Evolutionary conservation across 169 alveolate genomes (phyloP).

Genomic region (Babesia sp.): DNA sequence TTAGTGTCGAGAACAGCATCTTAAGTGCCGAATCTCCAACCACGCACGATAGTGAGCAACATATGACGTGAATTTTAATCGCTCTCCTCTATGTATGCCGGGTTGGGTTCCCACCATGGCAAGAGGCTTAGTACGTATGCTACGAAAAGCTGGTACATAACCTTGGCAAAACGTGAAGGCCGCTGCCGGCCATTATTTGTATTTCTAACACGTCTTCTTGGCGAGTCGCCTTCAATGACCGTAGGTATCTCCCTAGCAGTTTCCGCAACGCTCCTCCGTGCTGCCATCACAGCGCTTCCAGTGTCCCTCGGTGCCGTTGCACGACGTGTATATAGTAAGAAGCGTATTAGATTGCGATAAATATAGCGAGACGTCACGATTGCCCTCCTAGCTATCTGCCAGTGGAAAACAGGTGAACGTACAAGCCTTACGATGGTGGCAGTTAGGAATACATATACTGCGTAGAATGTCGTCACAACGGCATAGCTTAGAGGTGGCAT

Average conservation of each 20-base stretch:
- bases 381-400: not conserved
- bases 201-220: too few species aligned
- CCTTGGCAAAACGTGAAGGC: conserved; percentile 64
- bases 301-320: not conserved
- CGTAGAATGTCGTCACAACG: conserved; percentile 25
- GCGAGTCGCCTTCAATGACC: not conserved
- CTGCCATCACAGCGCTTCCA: not conserved
- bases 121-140: conserved; percentile 72
- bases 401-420: not conserved
- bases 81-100: conserved; percentile 64
- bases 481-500: conserved; percentile 43
- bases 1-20: conserved; percentile 6
- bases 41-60: not conserved
- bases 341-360: not conserved
- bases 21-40: not conserved
- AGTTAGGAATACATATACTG: conserved; percentile 13
- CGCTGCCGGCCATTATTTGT: conserved; percentile 3
- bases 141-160: conserved; percentile 69
- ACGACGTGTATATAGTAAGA: not conserved
- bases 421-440: not conserved
- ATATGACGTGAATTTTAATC: not conserved
- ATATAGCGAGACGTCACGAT: not conserved
- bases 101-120: conserved; percentile 83
- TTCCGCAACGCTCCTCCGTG: not conserved
- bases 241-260: not conserved